These are phyloP conservation scores for Pseudogymnoascus sp. DNA, from an alignment of 2,329 filamentous ascomycete species.

Conservation along the genomic window DNA sequence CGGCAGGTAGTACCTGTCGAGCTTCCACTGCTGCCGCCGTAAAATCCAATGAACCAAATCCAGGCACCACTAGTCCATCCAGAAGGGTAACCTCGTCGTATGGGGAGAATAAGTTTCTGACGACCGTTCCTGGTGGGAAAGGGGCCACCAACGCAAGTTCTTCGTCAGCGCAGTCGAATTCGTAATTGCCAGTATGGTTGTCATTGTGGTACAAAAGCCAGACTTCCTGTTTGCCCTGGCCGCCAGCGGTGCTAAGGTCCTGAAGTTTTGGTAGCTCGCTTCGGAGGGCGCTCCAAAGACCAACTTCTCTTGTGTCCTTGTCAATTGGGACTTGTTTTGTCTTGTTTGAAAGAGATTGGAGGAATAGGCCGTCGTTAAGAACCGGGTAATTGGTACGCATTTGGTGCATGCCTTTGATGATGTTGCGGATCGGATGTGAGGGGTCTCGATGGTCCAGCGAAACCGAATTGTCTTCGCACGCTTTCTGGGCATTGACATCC, in stretches of 20 bases:
- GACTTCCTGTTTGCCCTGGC: conserved; percentile 36
- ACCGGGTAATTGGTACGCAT: conserved; percentile 49
- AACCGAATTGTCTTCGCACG: conserved; percentile 50
- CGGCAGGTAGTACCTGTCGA: conserved; percentile 34
- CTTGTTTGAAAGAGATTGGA: conserved; percentile 50
- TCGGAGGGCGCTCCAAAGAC: conserved; percentile 54
- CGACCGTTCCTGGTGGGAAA: conserved; percentile 43
- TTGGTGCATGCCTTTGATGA: conserved; percentile 55
- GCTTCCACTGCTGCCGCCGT: not conserved
- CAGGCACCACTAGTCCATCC: not conserved
- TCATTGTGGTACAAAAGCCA: conserved; percentile 38
- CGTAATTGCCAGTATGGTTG: conserved; percentile 42
- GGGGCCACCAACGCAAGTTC: conserved; percentile 45
- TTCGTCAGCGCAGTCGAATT: conserved; percentile 44
- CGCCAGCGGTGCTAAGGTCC: conserved; percentile 42
- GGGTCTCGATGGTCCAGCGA: conserved; percentile 56
- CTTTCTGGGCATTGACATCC: conserved; percentile 43
- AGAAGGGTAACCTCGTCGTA: conserved; percentile 47
- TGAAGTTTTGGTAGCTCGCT: conserved; percentile 38
- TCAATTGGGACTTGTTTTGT: conserved; percentile 46
- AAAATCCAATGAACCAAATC: conserved; percentile 1
- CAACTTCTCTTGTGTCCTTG: conserved; percentile 45
- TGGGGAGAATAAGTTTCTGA: conserved; percentile 55
- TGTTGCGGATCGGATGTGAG: conserved; percentile 51
- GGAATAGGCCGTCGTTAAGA: conserved; percentile 51